Evolutionary conservation across 768 basidiomycete genomes (phyloP).

Genomic region (Kondoa malvinella): DNA sequence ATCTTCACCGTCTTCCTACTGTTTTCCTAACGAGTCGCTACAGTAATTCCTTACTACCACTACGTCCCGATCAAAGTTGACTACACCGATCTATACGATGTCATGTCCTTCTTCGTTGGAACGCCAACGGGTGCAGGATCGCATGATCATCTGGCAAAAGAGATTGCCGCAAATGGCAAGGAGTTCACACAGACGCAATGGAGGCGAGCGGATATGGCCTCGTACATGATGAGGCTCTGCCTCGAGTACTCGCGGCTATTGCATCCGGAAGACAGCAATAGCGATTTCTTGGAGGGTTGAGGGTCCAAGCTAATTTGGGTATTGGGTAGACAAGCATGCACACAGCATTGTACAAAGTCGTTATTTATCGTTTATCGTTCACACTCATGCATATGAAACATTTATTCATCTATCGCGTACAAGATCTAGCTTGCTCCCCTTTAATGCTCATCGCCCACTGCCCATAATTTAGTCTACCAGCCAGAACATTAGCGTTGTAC

Average conservation of each 20-base stretch:
- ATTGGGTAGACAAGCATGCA: no score
- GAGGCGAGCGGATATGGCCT: slow-evolving; percentile 27
- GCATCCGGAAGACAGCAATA: slow-evolving; percentile 20
- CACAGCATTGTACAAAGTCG: no score
- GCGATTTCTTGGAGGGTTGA: slow-evolving; percentile 6
- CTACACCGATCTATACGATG: slow-evolving; percentile 41
- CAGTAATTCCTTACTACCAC: slow-evolving; percentile 67
- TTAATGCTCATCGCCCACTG: no score
- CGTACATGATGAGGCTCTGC: slow-evolving; percentile 35
- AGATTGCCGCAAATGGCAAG: slow-evolving; percentile 43
- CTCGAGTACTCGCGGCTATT: slow-evolving; percentile 25
- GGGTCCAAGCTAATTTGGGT: no score
- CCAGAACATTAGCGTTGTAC: no score
- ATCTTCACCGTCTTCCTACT: slow-evolving; percentile 41
- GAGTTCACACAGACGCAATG: slow-evolving; percentile 24
- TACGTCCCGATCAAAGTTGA: slow-evolving; percentile 24
- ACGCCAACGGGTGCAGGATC: slow-evolving; percentile 43
- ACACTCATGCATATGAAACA: no score
- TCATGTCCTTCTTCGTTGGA: slow-evolving; percentile 55
- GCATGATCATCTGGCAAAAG: slow-evolving; percentile 45
- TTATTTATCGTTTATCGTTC: no score
- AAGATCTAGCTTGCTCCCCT: no score
- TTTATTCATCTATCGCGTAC: no score
- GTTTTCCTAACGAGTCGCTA: slow-evolving; percentile 79
- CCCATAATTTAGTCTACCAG: no score